Evolutionary conservation across 805 yeast species (phyloP).

Genomic region (Candida ponderosae): DNA sequence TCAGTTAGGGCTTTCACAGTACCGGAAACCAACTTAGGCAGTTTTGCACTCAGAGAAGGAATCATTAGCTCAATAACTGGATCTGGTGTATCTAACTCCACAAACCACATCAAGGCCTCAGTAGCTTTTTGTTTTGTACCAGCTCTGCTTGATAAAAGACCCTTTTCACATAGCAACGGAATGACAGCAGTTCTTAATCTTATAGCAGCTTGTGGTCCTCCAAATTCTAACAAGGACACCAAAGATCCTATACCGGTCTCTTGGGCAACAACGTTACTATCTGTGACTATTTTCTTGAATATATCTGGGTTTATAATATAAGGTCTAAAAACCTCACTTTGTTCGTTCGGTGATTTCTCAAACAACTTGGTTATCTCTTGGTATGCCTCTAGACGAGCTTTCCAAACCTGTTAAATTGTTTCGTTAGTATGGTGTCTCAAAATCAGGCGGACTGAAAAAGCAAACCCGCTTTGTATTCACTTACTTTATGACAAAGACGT

Average conservation of each 20-base stretch:
- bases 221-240: slow-evolving; percentile 44
- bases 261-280: slow-evolving; percentile 86
- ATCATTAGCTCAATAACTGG: slow-evolving; percentile 59
- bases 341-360: slow-evolving; percentile 42
- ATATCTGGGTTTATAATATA: slow-evolving; percentile 46
- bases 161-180: slow-evolving; percentile 68
- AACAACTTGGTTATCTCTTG: slow-evolving; percentile 52
- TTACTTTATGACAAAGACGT: slow-evolving; percentile 53
- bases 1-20: slow-evolving; percentile 47
- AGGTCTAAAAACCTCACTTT: slow-evolving; percentile 46
- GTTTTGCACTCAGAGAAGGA: slow-evolving; percentile 51
- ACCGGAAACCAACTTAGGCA: slow-evolving; percentile 76
- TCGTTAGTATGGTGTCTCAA: slow-evolving; percentile 4
- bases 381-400: slow-evolving; percentile 76
- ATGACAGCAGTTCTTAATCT: slow-evolving; percentile 36
- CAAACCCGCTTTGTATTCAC: slow-evolving; percentile 11
- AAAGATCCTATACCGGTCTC: slow-evolving; percentile 67
- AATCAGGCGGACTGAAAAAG: neutral
- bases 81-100: slow-evolving; percentile 61
- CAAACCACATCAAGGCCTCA: slow-evolving; percentile 53
- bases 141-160: slow-evolving; percentile 64
- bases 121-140: slow-evolving; percentile 61
- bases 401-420: slow-evolving; percentile 44
- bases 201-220: slow-evolving; percentile 36
- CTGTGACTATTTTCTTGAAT: slow-evolving; percentile 55